Base-by-base conservation (phyloP, 73 alveolate genomes). In the Stentor coeruleus region DNA sequence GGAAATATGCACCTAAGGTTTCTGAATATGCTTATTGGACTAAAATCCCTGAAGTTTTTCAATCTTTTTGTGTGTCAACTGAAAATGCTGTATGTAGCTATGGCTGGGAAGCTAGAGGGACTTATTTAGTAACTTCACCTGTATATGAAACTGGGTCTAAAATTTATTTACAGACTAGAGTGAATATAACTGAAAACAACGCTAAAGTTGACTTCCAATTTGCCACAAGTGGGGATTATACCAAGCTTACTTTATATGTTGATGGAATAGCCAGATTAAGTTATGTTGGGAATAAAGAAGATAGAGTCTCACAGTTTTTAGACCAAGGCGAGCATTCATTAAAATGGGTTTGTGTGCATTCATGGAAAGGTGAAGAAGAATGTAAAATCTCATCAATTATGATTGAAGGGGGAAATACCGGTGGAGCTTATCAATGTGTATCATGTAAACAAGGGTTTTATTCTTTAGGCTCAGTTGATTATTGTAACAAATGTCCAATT, bases 101-200 rank as follows among this genome's bases (percentile, higher is more conserved):
- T 49, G 66, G 39, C 79, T 66, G 79, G 79, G 79, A 66, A 66
- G 39, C 79, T 66, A 20, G 79, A 66, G 79, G 79, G 39, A 66
- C 79, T 66, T 31, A 26, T 2, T 28, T 66, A 11, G 66, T 49
- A 11, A 11, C 66, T 49, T 49, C 66, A 49, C 66, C 66, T 6
- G 20, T 49, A 11, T 49, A 49, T 49, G 66, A 49, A 49, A 20
- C 20, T 11, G 66, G 66, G 6, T 49, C 66, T 49, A 49, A 49
- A 49, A 20, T 49, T 6, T 11, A 11, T 11, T 20, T 49, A 11
- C 66, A 49, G 20, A 49, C 28, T 20, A 49, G 20, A 11, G 6
- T 49, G 28, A 20, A 49, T 11, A 49, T 49, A 6, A 49, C 66
- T 49, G 66, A 49, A 49, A 49, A 49, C 6, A 49, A 49, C 20